Evolutionary conservation across 257 asterid species (phyloP).

Genomic region (Solanum rostratum): DNA sequence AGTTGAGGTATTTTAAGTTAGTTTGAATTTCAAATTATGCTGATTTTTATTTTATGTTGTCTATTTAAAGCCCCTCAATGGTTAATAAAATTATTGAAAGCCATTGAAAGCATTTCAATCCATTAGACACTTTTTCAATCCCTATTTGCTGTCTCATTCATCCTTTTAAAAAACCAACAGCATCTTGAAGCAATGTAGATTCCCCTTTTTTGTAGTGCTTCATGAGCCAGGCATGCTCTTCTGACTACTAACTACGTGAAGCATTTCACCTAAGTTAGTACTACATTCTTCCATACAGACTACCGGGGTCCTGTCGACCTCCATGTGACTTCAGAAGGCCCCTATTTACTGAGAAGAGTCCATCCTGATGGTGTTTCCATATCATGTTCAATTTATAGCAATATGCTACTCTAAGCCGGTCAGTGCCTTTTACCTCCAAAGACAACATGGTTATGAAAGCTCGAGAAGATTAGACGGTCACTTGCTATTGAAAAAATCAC

Average conservation of each 20-base stretch:
- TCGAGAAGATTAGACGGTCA: neutral
- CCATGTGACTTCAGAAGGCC: neutral
- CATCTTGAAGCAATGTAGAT: neutral
- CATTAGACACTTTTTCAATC: too few species aligned
- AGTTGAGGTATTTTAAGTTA: too few species aligned
- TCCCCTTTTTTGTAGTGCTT: neutral
- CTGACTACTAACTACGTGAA: neutral
- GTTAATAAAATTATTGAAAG: too few species aligned
- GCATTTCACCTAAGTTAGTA: neutral
- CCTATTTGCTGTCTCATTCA: too few species aligned
- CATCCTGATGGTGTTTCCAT: neutral
- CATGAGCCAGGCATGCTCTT: neutral
- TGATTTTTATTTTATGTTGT: too few species aligned
- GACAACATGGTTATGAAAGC: neutral
- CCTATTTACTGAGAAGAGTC: neutral
- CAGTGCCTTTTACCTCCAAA: neutral
- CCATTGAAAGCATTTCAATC: too few species aligned
- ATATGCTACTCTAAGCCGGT: neutral
- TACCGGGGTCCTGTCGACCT: neutral
- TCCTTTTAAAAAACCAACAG: too few species aligned
- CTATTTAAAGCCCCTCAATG: too few species aligned
- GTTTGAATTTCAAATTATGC: too few species aligned
- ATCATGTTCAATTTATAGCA: neutral
- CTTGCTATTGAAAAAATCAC: neutral
- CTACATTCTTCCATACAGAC: neutral